phyloP scores from a whole-genome alignment of 1,284 basidiomycete species.

The Heterobasidion parviporum region DNA sequence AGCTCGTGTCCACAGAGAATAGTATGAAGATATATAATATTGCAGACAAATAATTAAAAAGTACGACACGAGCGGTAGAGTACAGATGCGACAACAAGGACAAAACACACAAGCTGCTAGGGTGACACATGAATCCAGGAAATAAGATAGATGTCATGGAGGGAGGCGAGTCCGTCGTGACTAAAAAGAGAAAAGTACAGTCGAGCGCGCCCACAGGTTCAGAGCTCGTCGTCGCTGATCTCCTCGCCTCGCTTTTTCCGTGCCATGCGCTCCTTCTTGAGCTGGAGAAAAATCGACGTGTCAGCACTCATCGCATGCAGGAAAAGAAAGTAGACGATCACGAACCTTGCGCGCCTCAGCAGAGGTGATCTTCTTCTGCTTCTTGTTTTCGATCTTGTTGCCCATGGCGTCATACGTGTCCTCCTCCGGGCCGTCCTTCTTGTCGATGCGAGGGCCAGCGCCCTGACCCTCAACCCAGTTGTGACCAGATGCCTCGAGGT shows the following conservation, averaged over 20 bases:
- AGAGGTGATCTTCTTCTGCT: constrained; percentile 79
- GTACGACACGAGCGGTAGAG: too few relatives aligned
- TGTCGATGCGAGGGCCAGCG: constrained; percentile 85
- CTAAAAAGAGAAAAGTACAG: background rate
- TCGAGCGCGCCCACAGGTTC: constrained; percentile 14
- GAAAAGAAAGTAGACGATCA: background rate
- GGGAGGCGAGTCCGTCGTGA: background rate
- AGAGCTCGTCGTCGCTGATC: constrained; percentile 61
- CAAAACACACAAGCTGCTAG: background rate
- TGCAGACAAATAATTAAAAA: too few relatives aligned
- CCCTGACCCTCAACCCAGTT: constrained; percentile 99
- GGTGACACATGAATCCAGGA: background rate
- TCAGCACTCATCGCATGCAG: too few relatives aligned
- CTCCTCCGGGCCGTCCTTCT: constrained; percentile 81
- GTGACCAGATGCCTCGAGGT: constrained; percentile 91
- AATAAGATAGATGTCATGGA: constrained; percentile 1
- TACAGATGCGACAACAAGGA: background rate
- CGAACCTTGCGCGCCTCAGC: constrained; percentile 71
- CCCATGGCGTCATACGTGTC: constrained; percentile 91
- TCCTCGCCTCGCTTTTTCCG: constrained; percentile 80
- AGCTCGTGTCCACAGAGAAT: too few relatives aligned
- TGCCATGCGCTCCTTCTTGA: constrained; percentile 95
- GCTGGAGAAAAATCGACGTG: constrained; percentile 3
- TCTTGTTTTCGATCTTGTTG: constrained; percentile 85
- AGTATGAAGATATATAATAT: too few relatives aligned